Evolutionary conservation across 495 filamentous ascomycete species (phyloP).

Genomic region (Aspergillus affinis): DNA sequence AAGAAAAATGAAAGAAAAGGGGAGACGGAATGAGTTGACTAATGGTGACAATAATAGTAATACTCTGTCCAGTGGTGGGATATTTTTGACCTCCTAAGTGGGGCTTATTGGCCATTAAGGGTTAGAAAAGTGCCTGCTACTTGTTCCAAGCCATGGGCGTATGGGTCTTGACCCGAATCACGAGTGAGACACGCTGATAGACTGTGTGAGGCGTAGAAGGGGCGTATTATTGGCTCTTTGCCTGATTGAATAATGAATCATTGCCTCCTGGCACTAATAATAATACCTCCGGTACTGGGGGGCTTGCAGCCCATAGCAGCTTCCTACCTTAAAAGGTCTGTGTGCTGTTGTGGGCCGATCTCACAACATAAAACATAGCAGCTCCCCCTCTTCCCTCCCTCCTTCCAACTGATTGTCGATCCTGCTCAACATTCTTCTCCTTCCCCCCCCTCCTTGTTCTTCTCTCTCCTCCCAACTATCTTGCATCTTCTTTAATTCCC

Average conservation of each 20-base stretch:
- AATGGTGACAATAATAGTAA: not conserved
- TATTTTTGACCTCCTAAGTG: constrained; percentile 1
- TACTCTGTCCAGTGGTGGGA: not conserved
- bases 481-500: constrained; percentile 9
- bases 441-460: not conserved
- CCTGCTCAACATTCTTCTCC: constrained; percentile 12
- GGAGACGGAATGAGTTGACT: not conserved
- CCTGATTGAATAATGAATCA: constrained; percentile 13
- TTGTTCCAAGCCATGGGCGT: constrained; percentile 3
- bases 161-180: constrained; percentile 9
- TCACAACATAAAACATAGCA: constrained; percentile 32
- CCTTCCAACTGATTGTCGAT: constrained; percentile 22
- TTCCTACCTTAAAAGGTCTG: constrained; percentile 22
- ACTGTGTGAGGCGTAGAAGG: constrained; percentile 27
- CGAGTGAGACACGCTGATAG: constrained; percentile 27
- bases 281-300: not conserved
- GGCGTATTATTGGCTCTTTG: constrained; percentile 23
- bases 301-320: constrained; percentile 21
- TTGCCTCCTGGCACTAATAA: constrained; percentile 12
- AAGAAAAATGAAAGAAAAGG: not conserved
- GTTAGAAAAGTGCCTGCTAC: not conserved
- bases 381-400: constrained; percentile 24
- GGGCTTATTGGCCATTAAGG: not conserved
- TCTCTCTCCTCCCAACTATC: not conserved
- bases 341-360: constrained; percentile 24